Percentiles rank a stretch among this genome's conserved stretches.
Evolutionary conservation across 1,284 basidiomycete genomes (phyloP).

Genomic region (Ceratobasidium theobromae): DNA sequence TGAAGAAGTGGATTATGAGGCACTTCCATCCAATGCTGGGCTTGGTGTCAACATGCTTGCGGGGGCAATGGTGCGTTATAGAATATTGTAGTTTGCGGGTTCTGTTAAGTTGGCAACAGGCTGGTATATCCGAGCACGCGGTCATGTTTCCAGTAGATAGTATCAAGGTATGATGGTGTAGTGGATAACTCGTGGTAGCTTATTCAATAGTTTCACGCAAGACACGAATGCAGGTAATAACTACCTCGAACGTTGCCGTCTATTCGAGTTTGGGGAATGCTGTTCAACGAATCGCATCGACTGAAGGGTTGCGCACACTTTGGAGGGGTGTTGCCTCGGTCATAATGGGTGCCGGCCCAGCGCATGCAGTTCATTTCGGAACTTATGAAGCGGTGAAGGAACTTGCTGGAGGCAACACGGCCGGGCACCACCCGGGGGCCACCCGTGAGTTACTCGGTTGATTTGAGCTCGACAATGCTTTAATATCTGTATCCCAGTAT

Average conservation of each 20-base stretch:
- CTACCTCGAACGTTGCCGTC: slow-evolving; percentile 76
- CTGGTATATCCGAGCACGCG: slow-evolving; percentile 98
- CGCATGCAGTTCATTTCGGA: slow-evolving; percentile 98
- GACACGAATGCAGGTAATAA: slow-evolving; percentile 99
- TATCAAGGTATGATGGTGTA: slow-evolving; percentile 77
- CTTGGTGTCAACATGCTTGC: slow-evolving; percentile 93
- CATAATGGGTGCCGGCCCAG: slow-evolving; percentile 95
- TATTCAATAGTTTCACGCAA: slow-evolving; percentile 43
- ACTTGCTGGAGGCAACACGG: slow-evolving; percentile 81
- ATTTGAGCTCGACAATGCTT: not conserved
- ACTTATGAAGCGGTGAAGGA: slow-evolving; percentile 96
- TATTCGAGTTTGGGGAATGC: slow-evolving; percentile 90
- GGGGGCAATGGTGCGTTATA: slow-evolving; percentile 79
- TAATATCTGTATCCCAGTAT: slow-evolving; percentile 50
- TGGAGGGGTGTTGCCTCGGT: slow-evolving; percentile 99
- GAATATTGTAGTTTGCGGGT: slow-evolving; percentile 13
- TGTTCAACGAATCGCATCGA: slow-evolving; percentile 85
- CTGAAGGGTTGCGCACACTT: slow-evolving; percentile 86
- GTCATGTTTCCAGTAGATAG: slow-evolving; percentile 99
- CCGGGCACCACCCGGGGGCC: slow-evolving; percentile 78
- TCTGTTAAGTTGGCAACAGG: slow-evolving; percentile 52
- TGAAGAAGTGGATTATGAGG: slow-evolving; percentile 74
- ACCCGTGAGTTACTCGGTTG: slow-evolving; percentile 59
- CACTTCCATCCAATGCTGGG: slow-evolving; percentile 71
- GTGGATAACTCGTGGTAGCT: not conserved